phyloP scores from a whole-genome alignment of 371 early-diverging fungal species.

The Syncephalis fuscata region DNA sequence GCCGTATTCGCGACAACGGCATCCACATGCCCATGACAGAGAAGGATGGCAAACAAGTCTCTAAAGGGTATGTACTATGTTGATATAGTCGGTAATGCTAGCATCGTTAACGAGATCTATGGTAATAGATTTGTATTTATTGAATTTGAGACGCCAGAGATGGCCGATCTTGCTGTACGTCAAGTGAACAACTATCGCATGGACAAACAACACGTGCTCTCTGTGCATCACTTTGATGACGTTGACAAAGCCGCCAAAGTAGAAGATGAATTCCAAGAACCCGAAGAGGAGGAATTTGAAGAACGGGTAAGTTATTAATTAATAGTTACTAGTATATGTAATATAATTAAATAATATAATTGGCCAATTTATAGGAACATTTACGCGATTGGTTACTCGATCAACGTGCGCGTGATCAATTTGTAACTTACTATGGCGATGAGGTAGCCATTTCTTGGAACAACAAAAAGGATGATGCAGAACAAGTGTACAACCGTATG shows the following conservation, averaged over 20 bases:
- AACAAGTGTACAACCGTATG: conserved; percentile 46
- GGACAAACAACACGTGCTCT: conserved; percentile 66
- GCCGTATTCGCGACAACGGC: conserved; percentile 64
- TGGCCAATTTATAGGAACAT: conserved; percentile 41
- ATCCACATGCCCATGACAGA: conserved; percentile 79
- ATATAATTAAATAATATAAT: neutral
- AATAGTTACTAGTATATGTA: neutral
- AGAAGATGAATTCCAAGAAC: conserved; percentile 56
- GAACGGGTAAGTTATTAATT: conserved; percentile 21
- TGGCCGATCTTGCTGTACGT: conserved; percentile 67
- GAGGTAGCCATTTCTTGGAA: conserved; percentile 80
- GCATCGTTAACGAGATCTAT: neutral
- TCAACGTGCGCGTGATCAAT: conserved; percentile 78
- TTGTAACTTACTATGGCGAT: conserved; percentile 68
- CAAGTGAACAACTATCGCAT: conserved; percentile 60
- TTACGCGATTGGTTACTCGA: conserved; percentile 83
- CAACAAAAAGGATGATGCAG: conserved; percentile 70
- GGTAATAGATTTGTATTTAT: conserved; percentile 69
- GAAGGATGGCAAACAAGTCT: conserved; percentile 39
- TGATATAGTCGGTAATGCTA: neutral
- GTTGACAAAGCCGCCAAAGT: conserved; percentile 65
- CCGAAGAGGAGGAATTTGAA: conserved; percentile 41
- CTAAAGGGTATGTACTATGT: conserved; percentile 50
- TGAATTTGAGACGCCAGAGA: conserved; percentile 77
- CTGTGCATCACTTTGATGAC: conserved; percentile 80